phyloP scores from a whole-genome alignment of 2,329 filamentous ascomycete genomes.

The Fusarium nanum region DNA sequence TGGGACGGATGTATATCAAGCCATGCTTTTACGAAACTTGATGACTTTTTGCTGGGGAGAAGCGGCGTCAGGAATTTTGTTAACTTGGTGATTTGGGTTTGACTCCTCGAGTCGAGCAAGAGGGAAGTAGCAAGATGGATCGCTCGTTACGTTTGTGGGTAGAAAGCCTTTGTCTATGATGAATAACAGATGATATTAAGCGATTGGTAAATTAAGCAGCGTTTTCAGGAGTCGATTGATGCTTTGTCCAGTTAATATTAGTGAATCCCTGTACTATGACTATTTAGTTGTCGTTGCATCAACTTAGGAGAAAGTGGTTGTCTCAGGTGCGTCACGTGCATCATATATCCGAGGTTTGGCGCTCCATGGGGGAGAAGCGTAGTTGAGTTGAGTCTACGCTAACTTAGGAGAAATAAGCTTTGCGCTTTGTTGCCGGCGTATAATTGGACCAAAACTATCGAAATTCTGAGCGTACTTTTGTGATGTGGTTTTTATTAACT shows the following conservation, averaged over 20 bases:
- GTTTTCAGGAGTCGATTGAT: not conserved
- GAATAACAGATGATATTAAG: not conserved
- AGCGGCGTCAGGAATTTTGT: constrained; percentile 16
- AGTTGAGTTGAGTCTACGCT: not conserved
- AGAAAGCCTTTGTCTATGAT: not conserved
- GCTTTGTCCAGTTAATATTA: not conserved
- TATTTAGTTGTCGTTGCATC: constrained; percentile 7
- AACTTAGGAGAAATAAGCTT: constrained; percentile 13
- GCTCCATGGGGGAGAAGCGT: not conserved
- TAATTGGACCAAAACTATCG: not conserved
- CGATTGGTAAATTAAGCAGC: not conserved
- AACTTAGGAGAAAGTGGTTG: constrained; percentile 5
- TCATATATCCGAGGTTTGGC: not conserved
- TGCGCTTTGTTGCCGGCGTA: constrained; percentile 1
- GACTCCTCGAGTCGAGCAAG: not conserved
- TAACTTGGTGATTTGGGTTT: not conserved
- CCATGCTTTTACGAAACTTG: constrained; percentile 25
- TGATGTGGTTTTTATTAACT: not conserved
- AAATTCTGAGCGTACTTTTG: constrained; percentile 7
- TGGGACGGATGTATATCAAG: not conserved
- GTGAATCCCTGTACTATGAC: not conserved
- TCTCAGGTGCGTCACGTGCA: constrained; percentile 32
- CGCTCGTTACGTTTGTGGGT: constrained; percentile 21
- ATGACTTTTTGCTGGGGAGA: constrained; percentile 19
- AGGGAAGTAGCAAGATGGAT: constrained; percentile 6